Evolutionary conservation across 2,329 filamentous ascomycete species (phyloP).

Genomic region (Diaporthe sp.): DNA sequence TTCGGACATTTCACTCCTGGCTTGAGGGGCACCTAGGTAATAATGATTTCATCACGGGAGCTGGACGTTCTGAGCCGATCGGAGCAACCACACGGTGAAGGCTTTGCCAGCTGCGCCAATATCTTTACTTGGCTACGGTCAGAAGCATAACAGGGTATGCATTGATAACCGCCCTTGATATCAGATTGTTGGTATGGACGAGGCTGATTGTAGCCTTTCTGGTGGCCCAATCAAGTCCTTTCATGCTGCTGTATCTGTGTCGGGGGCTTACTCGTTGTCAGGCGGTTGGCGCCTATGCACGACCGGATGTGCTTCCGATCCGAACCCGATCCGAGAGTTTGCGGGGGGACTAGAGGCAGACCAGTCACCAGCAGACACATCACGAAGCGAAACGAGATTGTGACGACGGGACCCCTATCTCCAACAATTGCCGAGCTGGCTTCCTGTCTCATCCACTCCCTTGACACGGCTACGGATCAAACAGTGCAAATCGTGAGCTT

Average conservation of each 20-base stretch:
- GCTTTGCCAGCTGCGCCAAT: background rate
- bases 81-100: background rate
- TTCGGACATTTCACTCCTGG: background rate
- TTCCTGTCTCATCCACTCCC: background rate
- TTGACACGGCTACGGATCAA: slow-evolving; percentile 7
- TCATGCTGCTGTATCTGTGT: background rate
- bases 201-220: slow-evolving; percentile 10
- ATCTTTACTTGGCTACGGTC: background rate
- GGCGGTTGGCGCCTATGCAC: slow-evolving; percentile 6
- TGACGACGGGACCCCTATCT: background rate
- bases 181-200: background rate
- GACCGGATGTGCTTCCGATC: slow-evolving; percentile 24
- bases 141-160: background rate
- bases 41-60: slow-evolving; percentile 6
- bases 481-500: slow-evolving; percentile 8
- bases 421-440: background rate
- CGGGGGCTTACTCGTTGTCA: slow-evolving; percentile 9
- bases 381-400: slow-evolving; percentile 3
- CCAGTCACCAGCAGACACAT: slow-evolving; percentile 11
- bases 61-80: background rate
- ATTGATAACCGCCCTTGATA: slow-evolving; percentile 5
- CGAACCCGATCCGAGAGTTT: slow-evolving; percentile 19
- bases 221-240: slow-evolving; percentile 10
- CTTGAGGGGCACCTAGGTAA: background rate
- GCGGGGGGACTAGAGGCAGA: slow-evolving; percentile 1